Evolutionary conservation across 176 grass and related monocot species (phyloP).

Genomic region (Pharus latifolius): DNA sequence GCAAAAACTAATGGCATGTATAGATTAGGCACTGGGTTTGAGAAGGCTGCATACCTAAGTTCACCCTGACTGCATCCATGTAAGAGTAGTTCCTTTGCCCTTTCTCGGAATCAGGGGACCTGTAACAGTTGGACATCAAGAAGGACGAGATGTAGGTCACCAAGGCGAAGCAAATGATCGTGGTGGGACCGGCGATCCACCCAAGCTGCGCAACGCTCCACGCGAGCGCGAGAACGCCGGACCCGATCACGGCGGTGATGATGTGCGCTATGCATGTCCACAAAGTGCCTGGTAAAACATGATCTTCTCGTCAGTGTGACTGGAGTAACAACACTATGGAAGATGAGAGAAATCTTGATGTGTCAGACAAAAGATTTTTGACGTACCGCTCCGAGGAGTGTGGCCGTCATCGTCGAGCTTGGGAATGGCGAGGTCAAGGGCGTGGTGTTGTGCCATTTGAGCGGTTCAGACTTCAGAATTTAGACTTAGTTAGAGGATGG

Average conservation of each 20-base stretch:
- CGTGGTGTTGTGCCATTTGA: background rate
- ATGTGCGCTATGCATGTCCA: constrained; percentile 71
- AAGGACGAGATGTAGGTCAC: constrained; percentile 56
- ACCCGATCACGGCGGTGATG: constrained; percentile 59
- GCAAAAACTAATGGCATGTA: background rate
- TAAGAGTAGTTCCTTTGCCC: constrained; percentile 46
- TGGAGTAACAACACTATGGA: too few species aligned
- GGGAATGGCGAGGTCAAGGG: background rate
- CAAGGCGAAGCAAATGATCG: constrained; percentile 49
- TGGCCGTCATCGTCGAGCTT: constrained; percentile 34
- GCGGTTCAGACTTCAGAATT: background rate
- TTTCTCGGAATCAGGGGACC: constrained; percentile 26
- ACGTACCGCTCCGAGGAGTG: constrained; percentile 13
- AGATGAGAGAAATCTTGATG: background rate
- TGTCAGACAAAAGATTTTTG: too few species aligned
- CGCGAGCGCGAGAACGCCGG: constrained; percentile 53
- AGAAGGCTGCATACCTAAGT: constrained; percentile 15
- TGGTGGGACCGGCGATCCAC: constrained; percentile 32
- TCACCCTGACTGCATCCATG: constrained; percentile 52
- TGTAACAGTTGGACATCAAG: constrained; percentile 52
- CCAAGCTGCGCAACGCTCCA: constrained; percentile 64
- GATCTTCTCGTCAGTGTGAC: too few species aligned
- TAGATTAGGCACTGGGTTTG: background rate
- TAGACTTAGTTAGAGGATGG: too few species aligned
- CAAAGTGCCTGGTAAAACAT: constrained; percentile 17